Evolutionary conservation across 305 asterid species (phyloP), one percentile per base, ranked within the genome.

Genomic region (Nicotiana rustica): DNA sequence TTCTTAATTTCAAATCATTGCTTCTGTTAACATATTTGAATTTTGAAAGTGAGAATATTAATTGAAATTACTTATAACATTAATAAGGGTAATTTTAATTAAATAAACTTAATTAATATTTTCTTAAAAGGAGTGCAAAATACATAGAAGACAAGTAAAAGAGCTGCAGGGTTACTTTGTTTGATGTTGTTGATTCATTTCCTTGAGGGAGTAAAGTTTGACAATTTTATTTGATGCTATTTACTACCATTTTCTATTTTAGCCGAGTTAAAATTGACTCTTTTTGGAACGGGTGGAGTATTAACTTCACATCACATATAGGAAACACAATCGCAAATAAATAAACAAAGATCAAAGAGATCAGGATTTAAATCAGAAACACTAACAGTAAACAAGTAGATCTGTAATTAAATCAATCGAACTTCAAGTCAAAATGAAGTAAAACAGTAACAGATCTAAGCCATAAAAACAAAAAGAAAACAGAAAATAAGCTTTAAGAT

Each of bases 381-480:
- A 19, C 2, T 12, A 70, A 73, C 62, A 73, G 62, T 44, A 1
- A 13, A 47, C 62, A 73, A 73, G 62, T 47, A 73, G 79, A 73
- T 73, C 79, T 47, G 47, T 12, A 18, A 1, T 57, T 73, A 47
- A 73, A 47, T 21, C 5, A 21, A 29, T 38, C 14, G 17, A 47
- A 80, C 9, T 5, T 14, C 67, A 80, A 80, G 14, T 4, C 44
- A 59, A 68, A 68, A 6, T 62, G 14, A 25, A 75, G 41, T 21
- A 21, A 14, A 66, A 14, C 59, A 31, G 47, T 1, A 41, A 57
- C 14, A 67, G 75, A 82, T 75, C 80, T 57, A 4, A 3, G 41
- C 1, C 0, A 5, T 38, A 13, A 35, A 17, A 67, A 5, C 1
- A 6, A 17, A 47, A 19, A 9, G 17, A 78, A 0, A 25, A 4